Evolutionary conservation across 305 asterid species (phyloP).

Genomic region (Solanum aculeatissimum): DNA sequence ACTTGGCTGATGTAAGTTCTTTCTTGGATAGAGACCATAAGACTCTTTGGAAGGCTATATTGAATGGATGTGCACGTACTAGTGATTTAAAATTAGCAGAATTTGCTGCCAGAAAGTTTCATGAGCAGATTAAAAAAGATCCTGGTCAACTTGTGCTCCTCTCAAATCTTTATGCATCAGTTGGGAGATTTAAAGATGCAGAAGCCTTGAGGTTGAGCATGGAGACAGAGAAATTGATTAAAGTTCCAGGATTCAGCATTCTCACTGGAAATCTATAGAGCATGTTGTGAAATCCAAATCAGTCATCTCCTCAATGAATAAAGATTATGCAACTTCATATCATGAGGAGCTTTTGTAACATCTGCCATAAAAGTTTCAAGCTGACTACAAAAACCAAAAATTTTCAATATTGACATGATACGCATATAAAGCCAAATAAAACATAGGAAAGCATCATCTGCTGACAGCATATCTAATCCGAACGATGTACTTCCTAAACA

Average conservation of each 20-base stretch:
- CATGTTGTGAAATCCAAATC: not conserved
- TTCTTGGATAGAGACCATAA: not conserved
- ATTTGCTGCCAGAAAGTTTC: constrained; percentile 4
- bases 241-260: constrained; percentile 5
- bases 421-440: not conserved
- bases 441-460: not conserved
- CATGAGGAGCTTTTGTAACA: not conserved
- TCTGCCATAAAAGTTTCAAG: not conserved
- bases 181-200: constrained; percentile 12
- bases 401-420: not conserved
- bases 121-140: not conserved
- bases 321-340: not conserved
- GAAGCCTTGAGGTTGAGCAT: constrained; percentile 8
- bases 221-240: not conserved
- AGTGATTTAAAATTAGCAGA: constrained; percentile 4
- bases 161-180: constrained; percentile 10
- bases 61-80: not conserved
- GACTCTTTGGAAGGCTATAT: constrained; percentile 2
- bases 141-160: constrained; percentile 6
- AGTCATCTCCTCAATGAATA: not conserved
- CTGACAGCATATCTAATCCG: not conserved
- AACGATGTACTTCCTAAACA: not conserved
- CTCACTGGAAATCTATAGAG: not conserved
- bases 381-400: not conserved
- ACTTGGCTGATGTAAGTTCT: not conserved